Evolutionary conservation across 371 early-diverging fungal genomes (phyloP).

Genomic region (Fennellomyces sp.): DNA sequence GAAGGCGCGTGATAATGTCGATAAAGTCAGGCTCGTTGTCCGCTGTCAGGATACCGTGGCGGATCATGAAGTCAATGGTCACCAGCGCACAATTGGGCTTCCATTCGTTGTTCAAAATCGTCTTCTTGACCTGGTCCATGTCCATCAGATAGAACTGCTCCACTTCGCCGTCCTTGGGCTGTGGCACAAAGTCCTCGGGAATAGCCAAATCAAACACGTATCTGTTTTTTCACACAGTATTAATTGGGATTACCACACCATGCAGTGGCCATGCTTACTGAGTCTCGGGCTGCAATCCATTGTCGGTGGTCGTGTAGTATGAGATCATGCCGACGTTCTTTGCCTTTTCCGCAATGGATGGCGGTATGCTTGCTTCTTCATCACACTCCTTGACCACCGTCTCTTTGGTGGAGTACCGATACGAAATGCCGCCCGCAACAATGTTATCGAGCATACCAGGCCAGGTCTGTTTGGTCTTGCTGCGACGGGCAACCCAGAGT

Average conservation of each 20-base stretch:
- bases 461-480: slow-evolving; percentile 82
- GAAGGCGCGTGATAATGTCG: slow-evolving; percentile 67
- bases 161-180: slow-evolving; percentile 90
- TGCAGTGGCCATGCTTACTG: slow-evolving; percentile 65
- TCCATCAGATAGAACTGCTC: slow-evolving; percentile 79
- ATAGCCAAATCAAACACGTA: slow-evolving; percentile 85
- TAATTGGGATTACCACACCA: not conserved
- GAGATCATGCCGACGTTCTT: slow-evolving; percentile 66
- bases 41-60: slow-evolving; percentile 73
- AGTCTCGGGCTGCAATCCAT: slow-evolving; percentile 71
- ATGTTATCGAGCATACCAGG: slow-evolving; percentile 88
- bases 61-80: slow-evolving; percentile 84
- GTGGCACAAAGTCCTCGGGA: slow-evolving; percentile 64
- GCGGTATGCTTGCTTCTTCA: slow-evolving; percentile 87
- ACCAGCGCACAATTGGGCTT: slow-evolving; percentile 89
- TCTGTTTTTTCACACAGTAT: slow-evolving; percentile 23
- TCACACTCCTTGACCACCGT: slow-evolving; percentile 86
- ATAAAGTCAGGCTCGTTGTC: slow-evolving; percentile 85
- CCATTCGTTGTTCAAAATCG: slow-evolving; percentile 70
- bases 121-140: slow-evolving; percentile 59
- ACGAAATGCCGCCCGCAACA: slow-evolving; percentile 88
- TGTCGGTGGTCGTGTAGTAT: slow-evolving; percentile 61
- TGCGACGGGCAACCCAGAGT: slow-evolving; percentile 89
- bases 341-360: slow-evolving; percentile 54
- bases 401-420: slow-evolving; percentile 58